These are phyloP conservation scores for Blastomyces gilchristii DNA, from an alignment of 2,329 filamentous ascomycete species.

Conservation along the genomic window DNA sequence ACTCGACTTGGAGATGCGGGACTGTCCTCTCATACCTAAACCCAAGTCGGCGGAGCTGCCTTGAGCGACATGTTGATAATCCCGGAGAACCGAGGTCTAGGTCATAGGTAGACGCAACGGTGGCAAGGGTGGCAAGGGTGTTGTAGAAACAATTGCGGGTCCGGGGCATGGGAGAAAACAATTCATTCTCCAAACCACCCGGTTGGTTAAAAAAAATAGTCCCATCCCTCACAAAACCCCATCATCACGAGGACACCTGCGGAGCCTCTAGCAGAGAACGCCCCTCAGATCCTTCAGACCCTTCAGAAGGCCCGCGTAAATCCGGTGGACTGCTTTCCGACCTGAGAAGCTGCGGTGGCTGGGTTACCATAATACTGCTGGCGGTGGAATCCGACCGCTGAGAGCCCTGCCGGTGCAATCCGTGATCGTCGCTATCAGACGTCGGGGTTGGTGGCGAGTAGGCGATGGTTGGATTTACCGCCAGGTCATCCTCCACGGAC, in stretches of 20 bases:
- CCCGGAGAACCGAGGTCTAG: background rate
- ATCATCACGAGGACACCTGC: constrained; percentile 1
- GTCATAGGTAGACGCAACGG: background rate
- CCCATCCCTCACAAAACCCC: background rate
- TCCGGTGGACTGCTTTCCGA: constrained; percentile 14
- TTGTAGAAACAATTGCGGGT: background rate
- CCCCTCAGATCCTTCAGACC: background rate
- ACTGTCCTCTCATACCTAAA: background rate
- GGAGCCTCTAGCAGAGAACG: background rate
- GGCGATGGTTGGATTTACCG: constrained; percentile 25
- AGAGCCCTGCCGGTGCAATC: constrained; percentile 9
- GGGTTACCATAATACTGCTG: constrained; percentile 5
- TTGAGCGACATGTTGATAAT: background rate
- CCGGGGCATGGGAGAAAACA: background rate
- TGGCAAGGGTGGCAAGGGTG: background rate
- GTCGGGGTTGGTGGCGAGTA: constrained; percentile 34
- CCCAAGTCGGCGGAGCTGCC: background rate
- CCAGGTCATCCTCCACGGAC: constrained; percentile 16
- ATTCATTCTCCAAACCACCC: background rate
- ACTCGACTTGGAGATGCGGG: background rate
- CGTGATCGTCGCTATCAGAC: constrained; percentile 18
- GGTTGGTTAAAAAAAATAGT: background rate
- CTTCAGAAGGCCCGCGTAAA: constrained; percentile 4
- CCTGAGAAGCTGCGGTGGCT: background rate
- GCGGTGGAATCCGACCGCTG: constrained; percentile 9